Percentiles rank a stretch among this genome's conserved stretches.
These are phyloP conservation scores for Teunomyces funiuensis DNA, from an alignment of 805 yeast species.

Conservation along the genomic window DNA sequence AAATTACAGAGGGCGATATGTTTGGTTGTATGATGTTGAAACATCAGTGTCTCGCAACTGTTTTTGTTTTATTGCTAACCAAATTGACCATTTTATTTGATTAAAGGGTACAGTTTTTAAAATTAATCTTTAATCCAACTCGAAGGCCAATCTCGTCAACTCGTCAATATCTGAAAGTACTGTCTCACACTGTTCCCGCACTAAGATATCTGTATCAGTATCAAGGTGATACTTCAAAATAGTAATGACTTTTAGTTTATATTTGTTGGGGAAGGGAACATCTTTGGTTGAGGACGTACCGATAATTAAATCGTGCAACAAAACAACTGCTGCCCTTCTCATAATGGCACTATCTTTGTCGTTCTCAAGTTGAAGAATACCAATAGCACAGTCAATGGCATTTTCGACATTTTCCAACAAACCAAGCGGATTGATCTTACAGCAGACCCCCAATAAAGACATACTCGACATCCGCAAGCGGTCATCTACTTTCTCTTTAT, in stretches of 20 bases:
- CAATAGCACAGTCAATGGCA: conserved; percentile 73
- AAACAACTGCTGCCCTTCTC: conserved; percentile 73
- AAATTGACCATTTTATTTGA: too few relatives aligned
- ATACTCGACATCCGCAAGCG: conserved; percentile 81
- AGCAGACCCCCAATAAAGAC: conserved; percentile 75
- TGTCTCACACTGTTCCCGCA: conserved; percentile 53
- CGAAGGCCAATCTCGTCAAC: conserved; percentile 16
- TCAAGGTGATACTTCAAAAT: conserved; percentile 44
- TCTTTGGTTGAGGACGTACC: conserved; percentile 47
- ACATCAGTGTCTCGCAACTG: too few relatives aligned
- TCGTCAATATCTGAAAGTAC: conserved; percentile 36
- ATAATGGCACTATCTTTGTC: conserved; percentile 49
- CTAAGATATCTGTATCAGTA: conserved; percentile 57
- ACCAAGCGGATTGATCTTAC: conserved; percentile 59
- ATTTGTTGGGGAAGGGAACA: conserved; percentile 49
- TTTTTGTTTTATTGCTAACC: too few relatives aligned
- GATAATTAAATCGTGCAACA: conserved; percentile 60
- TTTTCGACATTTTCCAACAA: conserved; percentile 49
- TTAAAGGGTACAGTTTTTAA: too few relatives aligned
- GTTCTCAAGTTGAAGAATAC: conserved; percentile 64
- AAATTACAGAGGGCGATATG: too few relatives aligned
- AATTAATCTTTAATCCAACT: background rate
- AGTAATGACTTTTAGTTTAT: conserved; percentile 43
- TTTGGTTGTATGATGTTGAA: too few relatives aligned
- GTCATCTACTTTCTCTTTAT: conserved; percentile 45